phyloP scores from a whole-genome alignment of 108 stramenopile genomes.

The Nannochloropsis salina region DNA sequence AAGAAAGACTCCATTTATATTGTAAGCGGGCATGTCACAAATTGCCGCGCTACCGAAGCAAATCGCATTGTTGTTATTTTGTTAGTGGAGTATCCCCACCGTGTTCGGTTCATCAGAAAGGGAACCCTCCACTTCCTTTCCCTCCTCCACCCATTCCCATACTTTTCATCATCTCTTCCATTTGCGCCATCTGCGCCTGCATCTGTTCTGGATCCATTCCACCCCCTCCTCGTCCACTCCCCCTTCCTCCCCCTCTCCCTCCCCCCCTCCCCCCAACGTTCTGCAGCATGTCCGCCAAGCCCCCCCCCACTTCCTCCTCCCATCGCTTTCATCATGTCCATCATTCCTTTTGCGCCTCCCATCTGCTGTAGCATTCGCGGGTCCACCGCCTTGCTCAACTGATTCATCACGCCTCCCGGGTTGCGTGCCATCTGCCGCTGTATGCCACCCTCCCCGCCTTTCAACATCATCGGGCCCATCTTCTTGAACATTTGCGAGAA shows the following conservation, averaged over 20 bases:
- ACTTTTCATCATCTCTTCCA: neutral
- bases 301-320: constrained; percentile 21
- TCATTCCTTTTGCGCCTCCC: constrained; percentile 57
- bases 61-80: too few species aligned
- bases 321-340: constrained; percentile 34
- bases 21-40: too few species aligned
- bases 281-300: constrained; percentile 35
- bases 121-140: neutral
- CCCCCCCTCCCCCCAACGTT: constrained; percentile 24
- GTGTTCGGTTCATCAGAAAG: neutral
- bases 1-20: too few species aligned
- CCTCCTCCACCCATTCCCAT: neutral
- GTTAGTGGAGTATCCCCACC: too few species aligned
- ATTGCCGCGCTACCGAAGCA: too few species aligned
- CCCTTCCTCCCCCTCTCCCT: constrained; percentile 22
- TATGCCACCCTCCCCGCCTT: constrained; percentile 62
- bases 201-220: neutral
- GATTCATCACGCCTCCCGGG: constrained; percentile 67
- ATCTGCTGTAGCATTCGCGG: constrained; percentile 73
- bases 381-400: constrained; percentile 68
- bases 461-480: constrained; percentile 87
- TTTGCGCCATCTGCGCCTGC: neutral
- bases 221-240: neutral
- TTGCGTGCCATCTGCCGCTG: constrained; percentile 75
- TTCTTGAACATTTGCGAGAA: constrained; percentile 77